Conservation (phyloP, 1,284 basidiomycete species). For the Trichosporon inkin region DNA sequence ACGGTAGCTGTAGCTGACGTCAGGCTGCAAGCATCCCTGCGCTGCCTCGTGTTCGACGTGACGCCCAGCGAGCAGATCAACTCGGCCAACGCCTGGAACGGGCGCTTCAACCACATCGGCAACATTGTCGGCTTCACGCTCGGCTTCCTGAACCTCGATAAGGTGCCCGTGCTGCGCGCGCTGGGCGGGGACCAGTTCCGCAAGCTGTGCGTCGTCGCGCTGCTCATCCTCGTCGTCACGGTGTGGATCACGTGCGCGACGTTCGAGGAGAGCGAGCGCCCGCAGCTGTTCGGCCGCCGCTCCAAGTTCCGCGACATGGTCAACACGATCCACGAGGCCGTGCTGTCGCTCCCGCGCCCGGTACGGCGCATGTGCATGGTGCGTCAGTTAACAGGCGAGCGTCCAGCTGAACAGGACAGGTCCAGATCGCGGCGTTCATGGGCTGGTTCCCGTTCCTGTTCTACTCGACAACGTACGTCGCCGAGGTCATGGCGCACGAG, state of each 20-base stretch:
- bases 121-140: constrained; percentile 89
- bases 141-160: constrained; percentile 79
- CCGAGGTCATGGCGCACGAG: constrained; percentile 82
- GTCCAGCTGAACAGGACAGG: constrained; percentile 20
- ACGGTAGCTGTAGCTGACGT: neutral
- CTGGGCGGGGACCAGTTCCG: constrained; percentile 94
- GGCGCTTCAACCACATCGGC: constrained; percentile 88
- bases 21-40: constrained; percentile 82
- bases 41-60: constrained; percentile 86
- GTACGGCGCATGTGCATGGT: constrained; percentile 85
- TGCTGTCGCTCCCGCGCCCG: constrained; percentile 70
- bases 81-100: constrained; percentile 96
- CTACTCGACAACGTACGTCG: constrained; percentile 89
- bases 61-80: constrained; percentile 82
- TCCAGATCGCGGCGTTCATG: constrained; percentile 53
- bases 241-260: constrained; percentile 82
- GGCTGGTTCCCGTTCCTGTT: constrained; percentile 89
- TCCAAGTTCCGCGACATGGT: constrained; percentile 58
- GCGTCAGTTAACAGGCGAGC: constrained; percentile 1
- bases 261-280: constrained; percentile 69
- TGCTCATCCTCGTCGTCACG: constrained; percentile 70
- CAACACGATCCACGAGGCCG: constrained; percentile 68
- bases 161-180: constrained; percentile 67
- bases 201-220: constrained; percentile 84
- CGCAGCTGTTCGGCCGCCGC: constrained; percentile 48